A percentile compares a stretch with the other conserved stretches of the same genome.
These are phyloP conservation scores for Trichoderma erinaceum DNA, from an alignment of 495 filamentous ascomycete species.

Conservation along the genomic window DNA sequence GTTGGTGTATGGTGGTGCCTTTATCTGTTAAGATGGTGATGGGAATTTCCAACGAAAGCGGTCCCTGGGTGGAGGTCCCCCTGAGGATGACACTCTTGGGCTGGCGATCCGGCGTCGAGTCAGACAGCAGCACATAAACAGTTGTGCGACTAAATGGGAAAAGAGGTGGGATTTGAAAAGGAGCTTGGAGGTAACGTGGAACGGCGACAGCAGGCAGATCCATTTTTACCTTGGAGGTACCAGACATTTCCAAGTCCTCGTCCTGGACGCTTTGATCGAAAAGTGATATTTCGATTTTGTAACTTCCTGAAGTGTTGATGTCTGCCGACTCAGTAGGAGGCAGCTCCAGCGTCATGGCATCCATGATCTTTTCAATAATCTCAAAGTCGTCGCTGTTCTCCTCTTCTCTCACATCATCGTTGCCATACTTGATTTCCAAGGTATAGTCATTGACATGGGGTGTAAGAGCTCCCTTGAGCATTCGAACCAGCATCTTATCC, in stretches of 20 bases:
- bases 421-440: slow-evolving; percentile 53
- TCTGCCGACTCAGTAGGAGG: slow-evolving; percentile 18
- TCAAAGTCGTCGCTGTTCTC: slow-evolving; percentile 49
- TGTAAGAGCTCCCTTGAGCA: slow-evolving; percentile 62
- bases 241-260: slow-evolving; percentile 28
- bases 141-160: slow-evolving; percentile 57
- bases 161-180: slow-evolving; percentile 54
- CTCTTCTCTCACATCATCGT: slow-evolving; percentile 18
- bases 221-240: slow-evolving; percentile 31
- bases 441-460: slow-evolving; percentile 55
- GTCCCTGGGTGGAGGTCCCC: slow-evolving; percentile 47
- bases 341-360: slow-evolving; percentile 26
- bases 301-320: background rate
- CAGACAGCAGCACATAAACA: slow-evolving; percentile 57
- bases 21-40: slow-evolving; percentile 41
- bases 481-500: slow-evolving; percentile 59
- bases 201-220: slow-evolving; percentile 43
- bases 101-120: slow-evolving; percentile 35
- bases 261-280: slow-evolving; percentile 48
- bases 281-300: slow-evolving; percentile 48
- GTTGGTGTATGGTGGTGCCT: slow-evolving; percentile 59
- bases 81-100: slow-evolving; percentile 52
- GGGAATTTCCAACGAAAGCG: slow-evolving; percentile 56
- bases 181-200: slow-evolving; percentile 57
- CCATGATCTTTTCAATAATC: slow-evolving; percentile 48